Conservation (phyloP, 169 alveolate species). For the Theileria annulata region DNA sequence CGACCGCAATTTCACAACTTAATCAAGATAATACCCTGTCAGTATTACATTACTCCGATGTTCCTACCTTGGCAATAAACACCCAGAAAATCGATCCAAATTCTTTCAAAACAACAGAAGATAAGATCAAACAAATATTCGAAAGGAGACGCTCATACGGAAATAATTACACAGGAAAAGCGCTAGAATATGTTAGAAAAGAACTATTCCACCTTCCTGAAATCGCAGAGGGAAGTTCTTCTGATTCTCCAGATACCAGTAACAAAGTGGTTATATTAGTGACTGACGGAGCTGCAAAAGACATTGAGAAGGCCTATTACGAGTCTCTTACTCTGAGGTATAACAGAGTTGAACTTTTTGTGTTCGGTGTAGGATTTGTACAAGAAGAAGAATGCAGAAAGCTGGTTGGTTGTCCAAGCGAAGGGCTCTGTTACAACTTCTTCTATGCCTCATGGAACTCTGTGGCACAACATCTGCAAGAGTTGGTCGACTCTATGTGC, state of each 20-base stretch:
- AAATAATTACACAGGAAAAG: slow-evolving; percentile 35
- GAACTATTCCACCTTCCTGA: slow-evolving; percentile 18
- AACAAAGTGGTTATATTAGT: slow-evolving; percentile 45
- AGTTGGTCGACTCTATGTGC: slow-evolving; percentile 19
- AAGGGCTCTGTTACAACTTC: slow-evolving; percentile 32
- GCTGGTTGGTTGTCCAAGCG: slow-evolving; percentile 48
- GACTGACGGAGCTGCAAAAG: slow-evolving; percentile 39
- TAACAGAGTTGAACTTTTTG: slow-evolving; percentile 51
- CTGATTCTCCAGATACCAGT: slow-evolving; percentile 18
- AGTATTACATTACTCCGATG: slow-evolving; percentile 18
- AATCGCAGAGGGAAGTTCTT: slow-evolving; percentile 12
- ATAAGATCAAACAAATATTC: slow-evolving; percentile 41
- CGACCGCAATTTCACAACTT: slow-evolving; percentile 7
- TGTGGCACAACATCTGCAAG: neutral
- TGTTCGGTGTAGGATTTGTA: slow-evolving; percentile 32
- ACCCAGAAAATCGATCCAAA: neutral
- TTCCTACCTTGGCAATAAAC: neutral
- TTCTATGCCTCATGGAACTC: neutral
- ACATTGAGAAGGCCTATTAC: slow-evolving; percentile 24
- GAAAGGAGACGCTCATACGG: neutral
- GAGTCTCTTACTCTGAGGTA: slow-evolving; percentile 39
- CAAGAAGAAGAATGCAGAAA: slow-evolving; percentile 25
- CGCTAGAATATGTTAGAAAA: slow-evolving; percentile 36
- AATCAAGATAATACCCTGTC: slow-evolving; percentile 23
- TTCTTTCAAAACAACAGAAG: neutral